Evolutionary conservation across 1,284 basidiomycete genomes (phyloP).

Genomic region (Coriolopsis trogii): DNA sequence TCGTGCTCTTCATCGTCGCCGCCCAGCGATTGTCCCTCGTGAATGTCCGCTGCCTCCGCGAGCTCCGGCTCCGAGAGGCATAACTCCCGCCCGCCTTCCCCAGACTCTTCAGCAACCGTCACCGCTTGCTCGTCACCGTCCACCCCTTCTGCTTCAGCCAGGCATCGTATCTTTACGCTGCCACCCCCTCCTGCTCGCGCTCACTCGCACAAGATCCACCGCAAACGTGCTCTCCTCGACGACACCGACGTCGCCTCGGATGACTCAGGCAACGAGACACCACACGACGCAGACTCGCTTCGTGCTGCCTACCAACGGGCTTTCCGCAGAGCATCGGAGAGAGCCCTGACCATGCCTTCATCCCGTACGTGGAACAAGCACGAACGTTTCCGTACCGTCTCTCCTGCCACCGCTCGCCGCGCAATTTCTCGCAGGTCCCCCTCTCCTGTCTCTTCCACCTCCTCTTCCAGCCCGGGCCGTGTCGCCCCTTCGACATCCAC

Average conservation of each 20-base stretch:
- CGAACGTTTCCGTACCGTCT: slow-evolving; percentile 29
- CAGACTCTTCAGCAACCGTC: slow-evolving; percentile 27
- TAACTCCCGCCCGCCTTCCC: slow-evolving; percentile 28
- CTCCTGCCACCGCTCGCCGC: slow-evolving; percentile 34
- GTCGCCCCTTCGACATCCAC: slow-evolving; percentile 28
- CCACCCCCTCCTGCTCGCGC: slow-evolving; percentile 26
- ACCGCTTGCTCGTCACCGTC: slow-evolving; percentile 26
- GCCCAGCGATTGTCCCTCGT: slow-evolving; percentile 17
- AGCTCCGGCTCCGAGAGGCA: slow-evolving; percentile 30
- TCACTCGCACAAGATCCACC: slow-evolving; percentile 28
- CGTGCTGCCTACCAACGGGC: slow-evolving; percentile 24
- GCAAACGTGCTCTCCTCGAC: slow-evolving; percentile 23
- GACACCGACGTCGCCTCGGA: slow-evolving; percentile 27
- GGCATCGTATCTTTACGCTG: slow-evolving; percentile 24
- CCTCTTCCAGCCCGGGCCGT: slow-evolving; percentile 31
- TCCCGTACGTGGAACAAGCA: slow-evolving; percentile 29
- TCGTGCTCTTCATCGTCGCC: slow-evolving; percentile 5
- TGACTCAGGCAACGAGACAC: slow-evolving; percentile 31
- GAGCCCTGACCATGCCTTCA: slow-evolving; percentile 32
- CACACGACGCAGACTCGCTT: slow-evolving; percentile 24
- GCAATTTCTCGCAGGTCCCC: slow-evolving; percentile 42
- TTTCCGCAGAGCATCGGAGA: slow-evolving; percentile 30
- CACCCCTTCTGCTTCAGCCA: slow-evolving; percentile 20
- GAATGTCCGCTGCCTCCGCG: slow-evolving; percentile 34
- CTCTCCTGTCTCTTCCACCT: slow-evolving; percentile 47